phyloP scores from a whole-genome alignment of 768 basidiomycete species.

The Agaricus subrufescens region DNA sequence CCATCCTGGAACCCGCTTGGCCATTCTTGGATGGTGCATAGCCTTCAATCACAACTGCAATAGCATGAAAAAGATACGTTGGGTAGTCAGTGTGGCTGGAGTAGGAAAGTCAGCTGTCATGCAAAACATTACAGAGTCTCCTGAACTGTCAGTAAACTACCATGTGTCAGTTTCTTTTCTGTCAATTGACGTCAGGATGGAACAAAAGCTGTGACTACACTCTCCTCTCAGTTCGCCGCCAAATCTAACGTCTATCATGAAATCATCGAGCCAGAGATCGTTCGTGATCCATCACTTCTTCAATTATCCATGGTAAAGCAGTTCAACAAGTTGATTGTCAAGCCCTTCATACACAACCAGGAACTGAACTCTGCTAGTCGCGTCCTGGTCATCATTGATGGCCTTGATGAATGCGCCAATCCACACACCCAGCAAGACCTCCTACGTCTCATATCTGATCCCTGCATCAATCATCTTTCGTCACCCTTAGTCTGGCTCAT shows the following conservation, averaged over 20 bases:
- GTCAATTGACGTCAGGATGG: not conserved
- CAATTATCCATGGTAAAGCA: constrained; percentile 10
- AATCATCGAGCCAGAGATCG: constrained; percentile 7
- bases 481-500: not conserved
- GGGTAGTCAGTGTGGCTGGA: too few species aligned
- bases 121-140: not conserved
- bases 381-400: too few species aligned
- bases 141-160: too few species aligned
- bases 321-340: not conserved
- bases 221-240: constrained; percentile 18
- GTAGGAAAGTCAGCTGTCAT: not conserved
- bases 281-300: constrained; percentile 3
- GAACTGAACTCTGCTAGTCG: too few species aligned
- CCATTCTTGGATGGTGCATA: too few species aligned
- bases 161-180: not conserved
- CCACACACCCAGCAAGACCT: not conserved
- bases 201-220: constrained; percentile 6
- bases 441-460: not conserved
- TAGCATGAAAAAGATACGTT: too few species aligned
- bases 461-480: not conserved
- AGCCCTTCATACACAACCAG: too few species aligned
- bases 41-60: too few species aligned
- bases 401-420: too few species aligned
- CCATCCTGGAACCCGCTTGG: too few species aligned
- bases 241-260: not conserved